A percentile compares a stretch with the other conserved stretches of the same genome.
Evolutionary conservation across 371 early-diverging fungal genomes (phyloP).

Genomic region (Mortierella polycephala): DNA sequence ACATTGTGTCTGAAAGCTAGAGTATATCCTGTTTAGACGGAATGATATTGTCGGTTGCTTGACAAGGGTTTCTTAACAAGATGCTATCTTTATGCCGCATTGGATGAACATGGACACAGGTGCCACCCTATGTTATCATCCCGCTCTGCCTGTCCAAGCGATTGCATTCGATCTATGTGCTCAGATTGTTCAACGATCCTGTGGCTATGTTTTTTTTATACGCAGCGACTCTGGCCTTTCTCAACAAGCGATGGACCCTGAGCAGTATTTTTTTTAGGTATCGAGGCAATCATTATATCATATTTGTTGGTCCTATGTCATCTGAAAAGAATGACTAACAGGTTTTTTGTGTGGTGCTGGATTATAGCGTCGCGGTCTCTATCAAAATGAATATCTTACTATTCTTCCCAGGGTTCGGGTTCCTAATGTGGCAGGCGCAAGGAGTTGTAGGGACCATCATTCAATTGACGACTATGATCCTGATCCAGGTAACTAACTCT

Average conservation of each 20-base stretch:
- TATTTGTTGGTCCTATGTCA: too few relatives aligned
- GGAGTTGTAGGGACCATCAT: conserved; percentile 64
- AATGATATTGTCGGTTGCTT: background rate
- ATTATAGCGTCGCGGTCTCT: conserved; percentile 78
- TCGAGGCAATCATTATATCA: too few relatives aligned
- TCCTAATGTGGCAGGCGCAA: conserved; percentile 68
- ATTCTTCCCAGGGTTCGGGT: conserved; percentile 87
- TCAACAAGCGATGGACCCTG: conserved; percentile 60
- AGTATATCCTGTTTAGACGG: background rate
- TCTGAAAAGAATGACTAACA: too few relatives aligned
- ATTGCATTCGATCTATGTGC: conserved; percentile 89
- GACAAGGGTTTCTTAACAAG: background rate
- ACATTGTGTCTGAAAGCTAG: background rate
- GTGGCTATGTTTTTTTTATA: conserved; percentile 87
- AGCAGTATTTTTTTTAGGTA: conserved; percentile 76
- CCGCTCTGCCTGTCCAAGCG: conserved; percentile 80
- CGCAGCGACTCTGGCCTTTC: conserved; percentile 68
- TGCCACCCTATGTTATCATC: conserved; percentile 72
- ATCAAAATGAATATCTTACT: conserved; percentile 95
- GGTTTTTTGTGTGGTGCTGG: too few relatives aligned
- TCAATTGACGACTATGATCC: conserved; percentile 58
- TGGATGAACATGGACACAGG: conserved; percentile 30
- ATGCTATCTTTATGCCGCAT: background rate
- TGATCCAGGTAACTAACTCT: conserved; percentile 62
- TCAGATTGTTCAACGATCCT: conserved; percentile 93